Evolutionary conservation across 345 rosid species (phyloP).

Genomic region (Durio zibethinus): DNA sequence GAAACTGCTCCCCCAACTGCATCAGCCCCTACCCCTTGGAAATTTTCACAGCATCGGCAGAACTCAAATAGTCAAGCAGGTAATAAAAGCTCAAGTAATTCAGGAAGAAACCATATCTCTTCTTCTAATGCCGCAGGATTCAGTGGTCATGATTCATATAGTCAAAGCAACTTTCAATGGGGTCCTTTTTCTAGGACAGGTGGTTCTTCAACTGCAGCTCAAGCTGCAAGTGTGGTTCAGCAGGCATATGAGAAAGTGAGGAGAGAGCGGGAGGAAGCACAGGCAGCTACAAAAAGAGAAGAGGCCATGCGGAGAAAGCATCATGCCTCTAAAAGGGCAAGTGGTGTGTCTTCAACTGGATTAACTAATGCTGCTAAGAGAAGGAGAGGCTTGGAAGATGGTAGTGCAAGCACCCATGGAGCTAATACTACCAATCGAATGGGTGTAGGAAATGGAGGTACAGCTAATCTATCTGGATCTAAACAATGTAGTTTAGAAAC

Average conservation of each 20-base stretch:
- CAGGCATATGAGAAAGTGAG: slow-evolving; percentile 53
- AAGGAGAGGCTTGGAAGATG: slow-evolving; percentile 47
- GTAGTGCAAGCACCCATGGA: slow-evolving; percentile 26
- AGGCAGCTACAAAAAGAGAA: slow-evolving; percentile 41
- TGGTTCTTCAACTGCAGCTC: slow-evolving; percentile 42
- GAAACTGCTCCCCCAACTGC: slow-evolving; percentile 56
- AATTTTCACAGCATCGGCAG: slow-evolving; percentile 35
- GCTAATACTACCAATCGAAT: slow-evolving; percentile 23
- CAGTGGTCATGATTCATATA: slow-evolving; percentile 26
- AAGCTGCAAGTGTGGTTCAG: slow-evolving; percentile 58
- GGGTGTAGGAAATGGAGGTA: slow-evolving; percentile 19
- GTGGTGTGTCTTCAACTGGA: slow-evolving; percentile 28
- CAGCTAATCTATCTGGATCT: slow-evolving; percentile 13
- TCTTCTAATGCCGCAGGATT: slow-evolving; percentile 24
- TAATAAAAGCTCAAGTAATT: slow-evolving; percentile 28
- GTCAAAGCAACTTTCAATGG: slow-evolving; percentile 42
- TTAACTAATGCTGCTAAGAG: slow-evolving; percentile 32
- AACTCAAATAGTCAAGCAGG: slow-evolving; percentile 38
- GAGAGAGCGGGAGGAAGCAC: slow-evolving; percentile 62
- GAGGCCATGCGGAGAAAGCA: slow-evolving; percentile 44
- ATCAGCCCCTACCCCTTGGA: slow-evolving; percentile 35
- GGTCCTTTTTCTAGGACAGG: slow-evolving; percentile 47
- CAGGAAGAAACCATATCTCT: slow-evolving; percentile 23
- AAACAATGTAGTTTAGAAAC: slow-evolving; percentile 19
- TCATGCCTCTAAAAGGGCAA: slow-evolving; percentile 29